Evolutionary conservation across 2,329 filamentous ascomycete genomes (phyloP).

Genomic region (Colletotrichum higginsianum): DNA sequence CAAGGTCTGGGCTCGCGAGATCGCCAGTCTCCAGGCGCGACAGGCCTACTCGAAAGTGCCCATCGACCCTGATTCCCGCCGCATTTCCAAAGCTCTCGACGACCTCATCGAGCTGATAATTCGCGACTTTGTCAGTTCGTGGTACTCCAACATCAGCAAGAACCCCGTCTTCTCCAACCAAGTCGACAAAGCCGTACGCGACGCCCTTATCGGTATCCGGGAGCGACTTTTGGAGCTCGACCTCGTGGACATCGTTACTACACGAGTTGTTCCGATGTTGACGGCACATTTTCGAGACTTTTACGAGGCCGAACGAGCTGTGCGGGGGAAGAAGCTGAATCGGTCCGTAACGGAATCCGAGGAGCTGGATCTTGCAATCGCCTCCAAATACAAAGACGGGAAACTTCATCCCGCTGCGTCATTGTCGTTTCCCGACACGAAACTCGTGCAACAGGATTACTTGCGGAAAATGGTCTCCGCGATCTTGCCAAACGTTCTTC

Average conservation of each 20-base stretch:
- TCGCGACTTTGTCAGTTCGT: conserved; percentile 88
- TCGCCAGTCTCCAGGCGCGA: conserved; percentile 74
- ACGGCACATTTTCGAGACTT: conserved; percentile 93
- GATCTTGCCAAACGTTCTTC: conserved; percentile 82
- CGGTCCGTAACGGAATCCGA: conserved; percentile 95
- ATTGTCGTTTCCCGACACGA: conserved; percentile 86
- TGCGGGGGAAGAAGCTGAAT: conserved; percentile 90
- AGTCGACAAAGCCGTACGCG: conserved; percentile 84
- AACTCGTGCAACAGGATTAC: conserved; percentile 89
- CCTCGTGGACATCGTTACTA: conserved; percentile 86
- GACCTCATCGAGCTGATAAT: conserved; percentile 82
- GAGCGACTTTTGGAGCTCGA: conserved; percentile 83
- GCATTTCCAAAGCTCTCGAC: conserved; percentile 86
- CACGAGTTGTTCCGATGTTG: conserved; percentile 87
- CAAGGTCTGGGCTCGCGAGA: conserved; percentile 79
- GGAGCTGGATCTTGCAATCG: conserved; percentile 94
- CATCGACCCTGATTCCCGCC: conserved; percentile 82
- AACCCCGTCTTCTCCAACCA: conserved; percentile 87
- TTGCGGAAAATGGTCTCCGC: conserved; percentile 81
- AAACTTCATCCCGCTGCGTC: conserved; percentile 90
- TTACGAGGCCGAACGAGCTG: conserved; percentile 87
- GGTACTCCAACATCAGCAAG: conserved; percentile 90
- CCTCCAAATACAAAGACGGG: conserved; percentile 92
- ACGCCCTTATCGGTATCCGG: conserved; percentile 78
- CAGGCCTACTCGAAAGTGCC: conserved; percentile 78